Percentiles rank a stretch among this genome's conserved stretches.
Conservation (phyloP, 1,284 basidiomycete genomes). For the Cryptococcus sp. region DNA sequence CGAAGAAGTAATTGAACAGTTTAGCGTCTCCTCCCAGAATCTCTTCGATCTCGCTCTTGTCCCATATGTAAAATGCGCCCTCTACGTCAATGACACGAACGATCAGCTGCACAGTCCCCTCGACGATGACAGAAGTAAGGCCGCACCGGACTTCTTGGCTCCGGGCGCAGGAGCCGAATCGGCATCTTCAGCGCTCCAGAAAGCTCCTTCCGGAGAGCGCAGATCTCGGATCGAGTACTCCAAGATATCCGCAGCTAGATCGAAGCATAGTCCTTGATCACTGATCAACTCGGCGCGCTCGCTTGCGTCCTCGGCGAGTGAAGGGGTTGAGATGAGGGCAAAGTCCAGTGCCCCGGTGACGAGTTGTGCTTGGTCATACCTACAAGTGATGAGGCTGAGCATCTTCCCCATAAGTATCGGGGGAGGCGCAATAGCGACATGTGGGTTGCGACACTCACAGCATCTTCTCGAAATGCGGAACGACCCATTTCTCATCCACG, state of each 20-base stretch:
- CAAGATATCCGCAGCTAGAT: constrained; percentile 48
- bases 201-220: constrained; percentile 49
- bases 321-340: constrained; percentile 25
- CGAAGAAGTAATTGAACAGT: constrained; percentile 51
- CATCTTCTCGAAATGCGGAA: constrained; percentile 60
- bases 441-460: constrained; percentile 31
- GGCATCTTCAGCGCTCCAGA: constrained; percentile 58
- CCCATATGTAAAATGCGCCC: constrained; percentile 58
- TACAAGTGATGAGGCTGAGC: background rate
- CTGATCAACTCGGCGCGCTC: constrained; percentile 7
- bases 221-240: constrained; percentile 54
- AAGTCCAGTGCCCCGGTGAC: constrained; percentile 41
- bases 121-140: background rate
- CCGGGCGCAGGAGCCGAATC: constrained; percentile 46
- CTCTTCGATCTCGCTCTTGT: constrained; percentile 49
- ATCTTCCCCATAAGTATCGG: background rate
- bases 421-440: background rate
- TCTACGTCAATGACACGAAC: constrained; percentile 29
- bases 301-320: constrained; percentile 4
- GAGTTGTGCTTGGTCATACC: constrained; percentile 57
- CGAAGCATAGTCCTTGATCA: constrained; percentile 31
- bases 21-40: constrained; percentile 46
- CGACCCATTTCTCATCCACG: constrained; percentile 56
- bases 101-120: background rate
- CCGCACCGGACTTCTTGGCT: constrained; percentile 26